Percentiles rank a stretch among this genome's conserved stretches.
phyloP scores from a whole-genome alignment of 768 basidiomycete genomes.

The Xerocomellus chrysenteron region DNA sequence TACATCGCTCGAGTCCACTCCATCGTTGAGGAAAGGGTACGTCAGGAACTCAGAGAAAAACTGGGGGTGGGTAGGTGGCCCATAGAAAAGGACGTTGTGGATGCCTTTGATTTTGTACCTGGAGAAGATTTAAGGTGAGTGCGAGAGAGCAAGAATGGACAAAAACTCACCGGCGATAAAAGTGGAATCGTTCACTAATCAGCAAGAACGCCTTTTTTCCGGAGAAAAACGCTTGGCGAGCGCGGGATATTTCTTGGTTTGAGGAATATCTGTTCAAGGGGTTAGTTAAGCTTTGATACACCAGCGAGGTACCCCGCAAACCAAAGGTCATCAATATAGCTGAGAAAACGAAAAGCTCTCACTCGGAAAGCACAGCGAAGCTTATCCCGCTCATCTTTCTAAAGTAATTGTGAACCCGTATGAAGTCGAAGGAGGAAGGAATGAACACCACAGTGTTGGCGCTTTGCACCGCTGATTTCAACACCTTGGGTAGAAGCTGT shows the following conservation, averaged over 20 bases:
- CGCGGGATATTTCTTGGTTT: constrained; percentile 91
- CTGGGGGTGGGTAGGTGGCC: constrained; percentile 83
- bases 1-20: constrained; percentile 85
- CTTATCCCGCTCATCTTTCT: constrained; percentile 66
- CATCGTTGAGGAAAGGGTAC: constrained; percentile 88
- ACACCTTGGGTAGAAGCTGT: constrained; percentile 74
- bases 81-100: constrained; percentile 91
- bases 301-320: not conserved
- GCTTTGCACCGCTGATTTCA: constrained; percentile 94
- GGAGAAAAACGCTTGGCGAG: constrained; percentile 88
- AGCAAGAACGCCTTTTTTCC: constrained; percentile 85
- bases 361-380: constrained; percentile 91
- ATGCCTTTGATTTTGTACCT: constrained; percentile 94
- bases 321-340: not conserved
- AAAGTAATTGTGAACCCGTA: constrained; percentile 86
- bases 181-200: constrained; percentile 97
- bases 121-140: not conserved
- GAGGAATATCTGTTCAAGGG: constrained; percentile 70
- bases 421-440: constrained; percentile 96
- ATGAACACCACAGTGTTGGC: constrained; percentile 85
- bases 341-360: constrained; percentile 19
- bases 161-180: constrained; percentile 72
- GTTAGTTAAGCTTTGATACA: not conserved
- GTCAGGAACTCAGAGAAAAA: constrained; percentile 90
- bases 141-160: not conserved